Evolutionary conservation across 257 asterid species (phyloP).

Genomic region (Forsythia viridissima): DNA sequence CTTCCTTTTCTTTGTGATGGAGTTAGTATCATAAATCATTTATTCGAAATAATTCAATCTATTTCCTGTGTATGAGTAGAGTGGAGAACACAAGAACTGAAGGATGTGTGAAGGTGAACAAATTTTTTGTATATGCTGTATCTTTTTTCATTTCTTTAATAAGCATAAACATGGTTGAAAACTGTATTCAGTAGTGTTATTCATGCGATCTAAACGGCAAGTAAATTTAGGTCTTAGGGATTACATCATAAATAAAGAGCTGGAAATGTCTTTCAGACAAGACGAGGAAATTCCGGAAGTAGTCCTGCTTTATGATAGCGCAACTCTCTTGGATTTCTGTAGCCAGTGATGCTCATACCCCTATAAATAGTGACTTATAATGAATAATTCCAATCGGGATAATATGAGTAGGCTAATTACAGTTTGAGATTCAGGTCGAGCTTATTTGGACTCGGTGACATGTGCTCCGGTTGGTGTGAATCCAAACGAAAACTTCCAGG

Average conservation of each 20-base stretch:
- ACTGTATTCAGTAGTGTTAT: constrained; percentile 3
- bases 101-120: not conserved
- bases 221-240: constrained; percentile 17
- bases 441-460: constrained; percentile 39
- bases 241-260: constrained; percentile 21
- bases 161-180: constrained; percentile 7
- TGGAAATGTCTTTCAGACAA: constrained; percentile 24
- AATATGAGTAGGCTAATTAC: constrained; percentile 30
- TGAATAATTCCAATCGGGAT: constrained; percentile 13
- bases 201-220: constrained; percentile 20
- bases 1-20: no score
- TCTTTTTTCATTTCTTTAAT: constrained; percentile 1
- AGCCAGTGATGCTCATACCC: constrained; percentile 20
- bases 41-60: no score
- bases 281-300: constrained; percentile 13
- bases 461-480: constrained; percentile 46
- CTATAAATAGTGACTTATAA: constrained; percentile 25
- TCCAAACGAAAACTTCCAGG: constrained; percentile 82
- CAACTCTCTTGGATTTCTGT: constrained; percentile 17
- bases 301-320: constrained; percentile 14
- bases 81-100: constrained; percentile 21
- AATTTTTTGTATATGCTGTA: not conserved
- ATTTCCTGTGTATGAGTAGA: no score
- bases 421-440: constrained; percentile 89
- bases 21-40: no score